Evolutionary conservation across 2,329 filamentous ascomycete species (phyloP).

Genomic region (Aspergillus unguis): DNA sequence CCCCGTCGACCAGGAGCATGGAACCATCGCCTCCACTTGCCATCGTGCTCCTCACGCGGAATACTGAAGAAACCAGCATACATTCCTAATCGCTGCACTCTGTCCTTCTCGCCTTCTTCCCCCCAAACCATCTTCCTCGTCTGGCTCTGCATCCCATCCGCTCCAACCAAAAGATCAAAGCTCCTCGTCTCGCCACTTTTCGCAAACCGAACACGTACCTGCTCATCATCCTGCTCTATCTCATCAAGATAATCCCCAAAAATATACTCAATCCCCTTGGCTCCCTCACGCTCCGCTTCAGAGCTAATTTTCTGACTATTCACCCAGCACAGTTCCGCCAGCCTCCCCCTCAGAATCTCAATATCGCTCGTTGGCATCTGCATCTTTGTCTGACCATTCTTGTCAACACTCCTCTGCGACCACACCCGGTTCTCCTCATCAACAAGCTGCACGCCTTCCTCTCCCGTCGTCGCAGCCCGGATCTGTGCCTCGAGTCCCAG

Average conservation of each 20-base stretch:
- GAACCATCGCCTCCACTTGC: conserved; percentile 18
- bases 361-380: conserved; percentile 3
- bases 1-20: conserved; percentile 21
- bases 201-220: neutral
- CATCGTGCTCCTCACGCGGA: conserved; percentile 20
- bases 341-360: neutral
- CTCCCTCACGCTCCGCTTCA: neutral
- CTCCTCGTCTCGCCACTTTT: neutral
- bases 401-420: neutral
- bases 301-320: neutral
- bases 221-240: neutral
- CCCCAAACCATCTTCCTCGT: conserved; percentile 45
- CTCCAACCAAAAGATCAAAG: conserved; percentile 55
- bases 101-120: conserved; percentile 17
- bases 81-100: conserved; percentile 13
- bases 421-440: neutral
- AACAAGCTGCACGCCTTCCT: neutral
- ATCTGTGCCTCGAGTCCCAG: neutral
- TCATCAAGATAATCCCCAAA: neutral
- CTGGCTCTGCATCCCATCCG: conserved; percentile 54
- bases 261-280: neutral
- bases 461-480: neutral
- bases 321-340: neutral
- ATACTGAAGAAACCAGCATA: conserved; percentile 31
- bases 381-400: neutral